Evolutionary conservation across 164 flowering plant species (phyloP).

Genomic region (Kalanchoe fedtschenkoi): DNA sequence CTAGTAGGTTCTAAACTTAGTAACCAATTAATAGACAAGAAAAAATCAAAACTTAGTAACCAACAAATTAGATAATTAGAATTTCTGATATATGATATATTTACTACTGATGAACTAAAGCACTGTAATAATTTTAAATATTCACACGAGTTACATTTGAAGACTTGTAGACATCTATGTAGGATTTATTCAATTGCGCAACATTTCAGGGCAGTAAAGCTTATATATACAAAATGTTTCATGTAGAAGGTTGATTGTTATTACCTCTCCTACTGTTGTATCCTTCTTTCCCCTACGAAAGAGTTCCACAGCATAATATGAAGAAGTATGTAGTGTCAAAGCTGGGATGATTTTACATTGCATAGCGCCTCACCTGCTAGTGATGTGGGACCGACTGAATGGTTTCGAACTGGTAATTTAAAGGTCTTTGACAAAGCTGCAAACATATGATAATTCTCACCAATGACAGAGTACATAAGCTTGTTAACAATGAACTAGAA

Average conservation of each 20-base stretch:
- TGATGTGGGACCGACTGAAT: conserved; percentile 92
- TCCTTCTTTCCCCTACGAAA: conserved; percentile 61
- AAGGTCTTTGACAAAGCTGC: conserved; percentile 73
- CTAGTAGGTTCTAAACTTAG: too few relatives aligned
- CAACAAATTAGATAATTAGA: too few relatives aligned
- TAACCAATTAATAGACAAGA: too few relatives aligned
- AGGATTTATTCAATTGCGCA: conserved; percentile 64
- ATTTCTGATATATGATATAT: too few relatives aligned
- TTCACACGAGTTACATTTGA: conserved; percentile 47
- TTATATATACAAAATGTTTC: too few relatives aligned
- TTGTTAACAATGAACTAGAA: neutral
- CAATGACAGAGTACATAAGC: conserved; percentile 23
- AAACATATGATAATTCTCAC: conserved; percentile 81
- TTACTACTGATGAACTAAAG: too few relatives aligned
- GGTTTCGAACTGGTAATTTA: conserved; percentile 64
- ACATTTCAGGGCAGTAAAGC: conserved; percentile 9
- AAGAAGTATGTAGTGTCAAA: too few relatives aligned
- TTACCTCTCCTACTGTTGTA: conserved; percentile 68
- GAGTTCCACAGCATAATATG: conserved; percentile 71
- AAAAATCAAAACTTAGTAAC: too few relatives aligned
- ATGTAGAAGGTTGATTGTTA: too few relatives aligned
- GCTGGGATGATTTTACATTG: neutral
- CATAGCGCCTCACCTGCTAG: conserved; percentile 54
- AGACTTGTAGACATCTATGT: conserved; percentile 61
- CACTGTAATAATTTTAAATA: too few relatives aligned